phyloP scores from a whole-genome alignment of 371 early-diverging fungal species.

The Mortierella sp. region DNA sequence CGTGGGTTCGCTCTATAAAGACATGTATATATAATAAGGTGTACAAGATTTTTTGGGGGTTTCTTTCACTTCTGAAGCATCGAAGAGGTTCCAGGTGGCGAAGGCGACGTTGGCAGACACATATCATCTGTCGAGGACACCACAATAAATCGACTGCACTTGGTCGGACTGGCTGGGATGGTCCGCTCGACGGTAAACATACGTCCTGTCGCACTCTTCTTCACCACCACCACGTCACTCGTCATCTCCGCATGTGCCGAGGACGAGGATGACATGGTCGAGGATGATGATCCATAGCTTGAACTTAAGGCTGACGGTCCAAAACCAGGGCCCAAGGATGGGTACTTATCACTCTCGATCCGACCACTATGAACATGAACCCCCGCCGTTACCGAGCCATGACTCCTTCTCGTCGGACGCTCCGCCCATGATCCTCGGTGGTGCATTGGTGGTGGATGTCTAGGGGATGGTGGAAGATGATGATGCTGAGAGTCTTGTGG shows the following conservation, averaged over 20 bases:
- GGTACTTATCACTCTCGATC: not conserved
- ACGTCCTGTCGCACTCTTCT: slow-evolving; percentile 52
- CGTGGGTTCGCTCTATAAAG: no score
- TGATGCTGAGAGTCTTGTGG: no score
- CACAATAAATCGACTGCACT: slow-evolving; percentile 41
- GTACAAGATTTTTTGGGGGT: no score
- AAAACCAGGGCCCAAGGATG: no score
- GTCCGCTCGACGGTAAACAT: slow-evolving; percentile 51
- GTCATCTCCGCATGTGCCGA: slow-evolving; percentile 1
- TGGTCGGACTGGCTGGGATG: slow-evolving; percentile 43
- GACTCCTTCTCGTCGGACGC: slow-evolving; percentile 17
- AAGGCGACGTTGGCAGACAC: slow-evolving; percentile 4
- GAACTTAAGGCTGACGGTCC: no score
- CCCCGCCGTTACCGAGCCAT: slow-evolving; percentile 26
- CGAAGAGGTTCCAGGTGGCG: slow-evolving; percentile 1
- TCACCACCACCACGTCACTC: slow-evolving; percentile 46
- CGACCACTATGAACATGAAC: slow-evolving; percentile 2
- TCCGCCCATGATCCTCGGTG: slow-evolving; percentile 22
- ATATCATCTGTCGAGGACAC: slow-evolving; percentile 27
- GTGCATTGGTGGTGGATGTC: not conserved
- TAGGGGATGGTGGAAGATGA: not conserved
- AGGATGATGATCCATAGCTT: not conserved
- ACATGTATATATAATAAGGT: no score
- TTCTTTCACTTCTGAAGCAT: no score
- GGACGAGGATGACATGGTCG: not conserved